Conservation (phyloP, 495 filamentous ascomycete genomes). For the Massariosphaeria phaeospora region DNA sequence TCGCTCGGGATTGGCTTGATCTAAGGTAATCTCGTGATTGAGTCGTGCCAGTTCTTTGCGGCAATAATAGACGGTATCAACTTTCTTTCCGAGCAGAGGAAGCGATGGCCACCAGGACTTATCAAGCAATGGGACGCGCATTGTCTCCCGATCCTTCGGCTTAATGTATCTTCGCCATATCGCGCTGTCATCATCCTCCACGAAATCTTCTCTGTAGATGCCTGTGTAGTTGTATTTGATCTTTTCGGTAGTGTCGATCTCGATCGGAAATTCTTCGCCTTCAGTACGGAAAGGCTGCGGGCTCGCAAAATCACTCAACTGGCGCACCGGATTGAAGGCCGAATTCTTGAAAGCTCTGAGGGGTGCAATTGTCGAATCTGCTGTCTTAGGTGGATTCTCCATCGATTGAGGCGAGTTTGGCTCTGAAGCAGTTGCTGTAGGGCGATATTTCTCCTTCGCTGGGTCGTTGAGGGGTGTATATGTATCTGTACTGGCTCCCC, state of each 20-base stretch:
- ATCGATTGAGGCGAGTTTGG: constrained; percentile 18
- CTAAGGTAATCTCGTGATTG: constrained; percentile 88
- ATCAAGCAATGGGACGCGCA: constrained; percentile 71
- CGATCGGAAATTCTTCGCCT: constrained; percentile 46
- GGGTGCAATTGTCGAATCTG: neutral
- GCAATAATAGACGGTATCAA: constrained; percentile 91
- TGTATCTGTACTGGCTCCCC: constrained; percentile 23
- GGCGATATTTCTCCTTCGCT: constrained; percentile 11
- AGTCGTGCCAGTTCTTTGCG: constrained; percentile 81
- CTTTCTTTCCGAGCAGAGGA: constrained; percentile 79
- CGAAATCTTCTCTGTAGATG: constrained; percentile 62
- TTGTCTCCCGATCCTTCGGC: constrained; percentile 77
- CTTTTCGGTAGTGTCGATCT: constrained; percentile 27
- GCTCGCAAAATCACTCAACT: constrained; percentile 40
- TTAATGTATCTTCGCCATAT: constrained; percentile 78
- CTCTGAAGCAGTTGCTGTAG: constrained; percentile 1
- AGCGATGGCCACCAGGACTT: constrained; percentile 79
- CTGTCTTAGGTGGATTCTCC: constrained; percentile 1
- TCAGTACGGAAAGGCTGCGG: constrained; percentile 43
- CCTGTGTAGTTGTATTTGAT: constrained; percentile 58
- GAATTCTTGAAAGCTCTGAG: constrained; percentile 16
- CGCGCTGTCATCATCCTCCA: constrained; percentile 61
- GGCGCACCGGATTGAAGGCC: constrained; percentile 25
- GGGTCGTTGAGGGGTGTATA: constrained; percentile 19
- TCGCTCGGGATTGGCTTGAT: constrained; percentile 78